Base-by-base conservation (phyloP, 202 grass and related monocot genomes). In the Cymbopogon flexuosus region DNA sequence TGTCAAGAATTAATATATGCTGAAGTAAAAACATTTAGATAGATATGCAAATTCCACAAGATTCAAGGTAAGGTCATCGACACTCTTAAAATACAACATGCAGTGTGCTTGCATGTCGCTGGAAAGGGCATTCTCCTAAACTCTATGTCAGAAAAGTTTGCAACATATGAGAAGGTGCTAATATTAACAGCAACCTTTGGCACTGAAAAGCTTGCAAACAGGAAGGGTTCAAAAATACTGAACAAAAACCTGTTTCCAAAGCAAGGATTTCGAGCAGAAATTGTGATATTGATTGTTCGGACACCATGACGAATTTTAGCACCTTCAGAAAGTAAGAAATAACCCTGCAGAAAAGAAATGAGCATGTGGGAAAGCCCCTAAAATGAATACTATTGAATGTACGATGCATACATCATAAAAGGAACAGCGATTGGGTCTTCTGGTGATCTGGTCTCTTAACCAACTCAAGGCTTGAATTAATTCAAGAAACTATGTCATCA, bases 271-370 rank as follows among this genome's bases (percentile, higher is more conserved):
- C 81, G 92, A 83, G 92, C 85, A 64, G 96, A 96, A 81, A 99
- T 89, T 49, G 96, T 96, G 59, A 93, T 73, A 75, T 99, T 99
- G 78, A 96, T 81, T 64, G 88, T 91, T 70, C 77, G 83, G 58
- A 99, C 75, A 77, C 85, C 83, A 65, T 99, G 96, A 29, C 51
- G 87, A 90, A 73, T 69, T 91, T 96, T 99, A 30, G 92, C 90
- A 37, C 87, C 92, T 96, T 99, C 96, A 47, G 96, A 93, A 88
- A 99, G 96, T 77, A 96, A 86, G 87, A 99, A 99, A 84, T 93
- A 99, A 42, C 96, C 96, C 96, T 99, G 84, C 39, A 76, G 30
- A 57, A 82, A 83, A 74, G 52, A 88, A 81, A 81, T 59, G 3
- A 84, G 23, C 51, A 85, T 1, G 65, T 67, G 67, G 78, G 40